These are phyloP conservation scores for Mortierella sp. DNA, from an alignment of 371 early-diverging fungal genomes.

Conservation along the genomic window DNA sequence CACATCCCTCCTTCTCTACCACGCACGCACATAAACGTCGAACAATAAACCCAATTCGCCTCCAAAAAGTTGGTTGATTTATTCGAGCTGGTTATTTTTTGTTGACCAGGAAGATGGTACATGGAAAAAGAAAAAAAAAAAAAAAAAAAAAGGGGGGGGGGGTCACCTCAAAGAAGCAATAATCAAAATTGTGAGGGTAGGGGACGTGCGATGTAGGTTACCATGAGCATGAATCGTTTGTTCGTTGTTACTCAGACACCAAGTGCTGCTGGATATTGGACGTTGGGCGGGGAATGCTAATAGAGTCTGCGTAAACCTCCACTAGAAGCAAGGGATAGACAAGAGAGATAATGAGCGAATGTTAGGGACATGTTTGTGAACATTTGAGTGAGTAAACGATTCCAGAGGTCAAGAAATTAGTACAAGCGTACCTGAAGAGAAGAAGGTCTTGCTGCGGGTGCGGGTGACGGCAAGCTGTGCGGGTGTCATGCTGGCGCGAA, in stretches of 20 bases:
- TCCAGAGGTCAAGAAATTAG: too few species aligned
- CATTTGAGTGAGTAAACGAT: too few species aligned
- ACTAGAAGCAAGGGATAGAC: constrained; percentile 10
- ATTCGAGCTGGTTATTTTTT: too few species aligned
- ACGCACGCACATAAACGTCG: too few species aligned
- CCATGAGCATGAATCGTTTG: not conserved
- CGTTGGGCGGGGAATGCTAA: constrained; percentile 48
- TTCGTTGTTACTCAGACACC: constrained; percentile 13
- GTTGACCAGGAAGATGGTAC: too few species aligned
- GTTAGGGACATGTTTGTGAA: too few species aligned
- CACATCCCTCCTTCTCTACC: too few species aligned
- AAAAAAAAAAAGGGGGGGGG: not conserved
- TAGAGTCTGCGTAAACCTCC: constrained; percentile 24
- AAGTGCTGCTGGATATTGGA: constrained; percentile 44
- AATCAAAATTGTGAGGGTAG: not conserved
- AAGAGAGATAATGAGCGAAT: too few species aligned
- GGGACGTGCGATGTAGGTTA: not conserved
- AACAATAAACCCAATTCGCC: not conserved
- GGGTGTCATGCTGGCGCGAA: constrained; percentile 33
- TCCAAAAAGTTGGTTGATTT: too few species aligned
- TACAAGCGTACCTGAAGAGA: constrained; percentile 20
- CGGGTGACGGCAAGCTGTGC: constrained; percentile 31
- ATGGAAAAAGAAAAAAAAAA: not conserved
- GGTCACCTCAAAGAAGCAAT: not conserved
- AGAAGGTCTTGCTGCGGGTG: constrained; percentile 13